These are phyloP conservation scores for Tylopilus subfusipes DNA, from an alignment of 768 basidiomycete species.

Conservation along the genomic window DNA sequence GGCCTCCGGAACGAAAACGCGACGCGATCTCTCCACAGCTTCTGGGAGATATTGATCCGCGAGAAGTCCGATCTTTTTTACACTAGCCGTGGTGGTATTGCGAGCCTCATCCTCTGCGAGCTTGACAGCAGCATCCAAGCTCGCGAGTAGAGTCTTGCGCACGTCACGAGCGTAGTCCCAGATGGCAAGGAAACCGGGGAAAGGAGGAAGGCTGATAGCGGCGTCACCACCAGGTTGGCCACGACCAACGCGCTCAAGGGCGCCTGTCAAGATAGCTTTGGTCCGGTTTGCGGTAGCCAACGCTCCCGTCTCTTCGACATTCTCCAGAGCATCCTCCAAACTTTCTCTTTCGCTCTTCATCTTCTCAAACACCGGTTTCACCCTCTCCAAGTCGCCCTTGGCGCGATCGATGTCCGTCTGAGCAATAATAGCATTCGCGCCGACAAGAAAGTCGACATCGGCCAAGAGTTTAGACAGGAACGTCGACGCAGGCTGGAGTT, in stretches of 20 bases:
- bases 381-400: slow-evolving; percentile 58
- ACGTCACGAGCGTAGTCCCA: slow-evolving; percentile 88
- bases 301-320: slow-evolving; percentile 72
- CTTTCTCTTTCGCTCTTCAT: slow-evolving; percentile 72
- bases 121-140: slow-evolving; percentile 76
- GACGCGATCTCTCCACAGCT: slow-evolving; percentile 73
- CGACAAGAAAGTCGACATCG: slow-evolving; percentile 84
- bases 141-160: slow-evolving; percentile 67
- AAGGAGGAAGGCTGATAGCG: slow-evolving; percentile 61
- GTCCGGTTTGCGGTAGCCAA: slow-evolving; percentile 51
- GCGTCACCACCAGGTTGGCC: slow-evolving; percentile 66
- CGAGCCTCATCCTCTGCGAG: slow-evolving; percentile 84
- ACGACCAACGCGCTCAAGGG: slow-evolving; percentile 71
- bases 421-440: slow-evolving; percentile 86
- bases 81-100: slow-evolving; percentile 56
- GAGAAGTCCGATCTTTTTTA: slow-evolving; percentile 61
- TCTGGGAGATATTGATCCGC: slow-evolving; percentile 76
- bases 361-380: slow-evolving; percentile 83
- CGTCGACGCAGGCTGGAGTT: slow-evolving; percentile 88
- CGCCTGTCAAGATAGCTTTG: slow-evolving; percentile 55
- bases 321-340: slow-evolving; percentile 76
- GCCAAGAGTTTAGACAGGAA: slow-evolving; percentile 87
- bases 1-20: slow-evolving; percentile 91
- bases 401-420: slow-evolving; percentile 72
- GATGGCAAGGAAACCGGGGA: slow-evolving; percentile 77